phyloP scores from a whole-genome alignment of 2,329 filamentous ascomycete species.

The Amphichorda felina region DNA sequence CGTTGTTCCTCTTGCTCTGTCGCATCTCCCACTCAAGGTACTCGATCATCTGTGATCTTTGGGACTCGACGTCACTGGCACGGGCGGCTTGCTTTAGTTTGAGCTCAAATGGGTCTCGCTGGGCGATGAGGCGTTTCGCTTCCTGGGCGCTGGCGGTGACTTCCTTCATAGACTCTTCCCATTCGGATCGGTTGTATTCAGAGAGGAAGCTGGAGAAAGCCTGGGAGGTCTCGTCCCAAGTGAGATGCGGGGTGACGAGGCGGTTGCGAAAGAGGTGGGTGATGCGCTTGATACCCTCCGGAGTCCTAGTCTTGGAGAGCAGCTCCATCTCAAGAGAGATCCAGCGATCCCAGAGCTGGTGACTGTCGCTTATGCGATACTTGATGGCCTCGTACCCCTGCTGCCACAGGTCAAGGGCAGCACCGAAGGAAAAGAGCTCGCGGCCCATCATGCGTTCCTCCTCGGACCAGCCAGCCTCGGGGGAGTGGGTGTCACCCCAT shows the following conservation, averaged over 20 bases:
- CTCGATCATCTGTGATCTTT: slow-evolving; percentile 40
- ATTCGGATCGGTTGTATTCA: slow-evolving; percentile 56
- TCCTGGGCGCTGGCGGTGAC: slow-evolving; percentile 50
- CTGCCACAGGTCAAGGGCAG: slow-evolving; percentile 57
- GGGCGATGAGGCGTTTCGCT: slow-evolving; percentile 48
- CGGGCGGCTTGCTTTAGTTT: slow-evolving; percentile 48
- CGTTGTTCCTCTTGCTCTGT: slow-evolving; percentile 39
- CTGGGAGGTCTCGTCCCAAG: slow-evolving; percentile 65
- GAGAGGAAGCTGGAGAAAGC: slow-evolving; percentile 65
- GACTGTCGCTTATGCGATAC: slow-evolving; percentile 66
- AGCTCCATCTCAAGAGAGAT: slow-evolving; percentile 60
- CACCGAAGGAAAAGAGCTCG: slow-evolving; percentile 59
- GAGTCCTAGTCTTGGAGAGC: slow-evolving; percentile 41
- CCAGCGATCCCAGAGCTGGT: slow-evolving; percentile 70
- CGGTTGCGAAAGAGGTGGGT: slow-evolving; percentile 59
- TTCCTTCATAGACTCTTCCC: slow-evolving; percentile 62
- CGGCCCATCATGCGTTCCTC: slow-evolving; percentile 59
- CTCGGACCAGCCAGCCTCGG: slow-evolving; percentile 44
- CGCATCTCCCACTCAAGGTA: slow-evolving; percentile 81
- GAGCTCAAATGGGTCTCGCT: slow-evolving; percentile 58
- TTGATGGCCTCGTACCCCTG: slow-evolving; percentile 60
- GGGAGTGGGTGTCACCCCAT: slow-evolving; percentile 49
- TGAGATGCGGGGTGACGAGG: slow-evolving; percentile 58
- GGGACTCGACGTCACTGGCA: slow-evolving; percentile 40
- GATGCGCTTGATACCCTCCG: slow-evolving; percentile 50